These are phyloP conservation scores for Inonotus hispidus DNA, from an alignment of 1,284 basidiomycete species.

Conservation along the genomic window DNA sequence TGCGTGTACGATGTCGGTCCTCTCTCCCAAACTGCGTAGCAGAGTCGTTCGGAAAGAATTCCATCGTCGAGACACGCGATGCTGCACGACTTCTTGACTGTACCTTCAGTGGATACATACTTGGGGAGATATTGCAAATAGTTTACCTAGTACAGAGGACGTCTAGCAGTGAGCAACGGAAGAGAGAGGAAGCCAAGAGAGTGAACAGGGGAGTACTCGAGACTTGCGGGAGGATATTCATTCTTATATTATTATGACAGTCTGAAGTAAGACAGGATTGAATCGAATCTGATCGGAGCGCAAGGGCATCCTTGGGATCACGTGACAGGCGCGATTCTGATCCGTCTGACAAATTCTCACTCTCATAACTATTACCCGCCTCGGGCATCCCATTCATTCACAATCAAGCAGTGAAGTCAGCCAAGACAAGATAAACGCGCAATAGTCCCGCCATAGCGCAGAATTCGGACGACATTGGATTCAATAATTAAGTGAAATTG, in stretches of 20 bases:
- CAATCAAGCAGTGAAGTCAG: too few relatives aligned
- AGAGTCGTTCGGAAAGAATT: neutral
- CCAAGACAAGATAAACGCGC: too few relatives aligned
- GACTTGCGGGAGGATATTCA: too few relatives aligned
- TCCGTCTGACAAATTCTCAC: too few relatives aligned
- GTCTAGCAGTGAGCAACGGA: neutral
- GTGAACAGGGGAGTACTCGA: neutral
- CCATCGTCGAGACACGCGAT: neutral
- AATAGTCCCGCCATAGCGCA: too few relatives aligned
- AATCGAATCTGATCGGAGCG: too few relatives aligned
- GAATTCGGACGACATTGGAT: neutral
- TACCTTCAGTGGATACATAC: neutral
- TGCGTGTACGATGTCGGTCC: conserved; percentile 1
- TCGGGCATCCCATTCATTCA: too few relatives aligned
- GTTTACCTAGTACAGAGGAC: too few relatives aligned
- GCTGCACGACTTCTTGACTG: neutral
- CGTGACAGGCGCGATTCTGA: too few relatives aligned
- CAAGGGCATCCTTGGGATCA: too few relatives aligned
- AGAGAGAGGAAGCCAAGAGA: neutral
- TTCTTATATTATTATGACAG: neutral
- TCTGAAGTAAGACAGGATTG: neutral
- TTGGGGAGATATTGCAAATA: too few relatives aligned
- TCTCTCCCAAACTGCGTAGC: neutral
- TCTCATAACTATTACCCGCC: too few relatives aligned
- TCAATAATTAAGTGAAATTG: neutral